Evolutionary conservation across 139 green algal genomes (phyloP).

Genomic region (Zygnema circumcarinatum): DNA sequence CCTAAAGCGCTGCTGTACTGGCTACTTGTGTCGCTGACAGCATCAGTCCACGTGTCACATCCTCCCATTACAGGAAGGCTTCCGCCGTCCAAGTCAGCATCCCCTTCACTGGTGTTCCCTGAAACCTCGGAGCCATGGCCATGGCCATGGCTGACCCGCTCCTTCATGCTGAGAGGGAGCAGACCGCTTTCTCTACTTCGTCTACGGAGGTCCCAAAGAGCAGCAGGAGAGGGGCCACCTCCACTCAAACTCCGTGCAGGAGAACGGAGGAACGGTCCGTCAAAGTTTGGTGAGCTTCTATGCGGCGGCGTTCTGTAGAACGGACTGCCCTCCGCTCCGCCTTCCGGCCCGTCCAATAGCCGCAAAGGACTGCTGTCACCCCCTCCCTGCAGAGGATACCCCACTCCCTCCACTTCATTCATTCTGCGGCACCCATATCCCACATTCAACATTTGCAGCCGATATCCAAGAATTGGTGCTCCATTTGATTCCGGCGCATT

Average conservation of each 20-base stretch:
- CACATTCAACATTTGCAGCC: not conserved
- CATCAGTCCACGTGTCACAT: not conserved
- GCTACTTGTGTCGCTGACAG: slow-evolving; percentile 20
- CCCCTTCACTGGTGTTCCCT: not conserved
- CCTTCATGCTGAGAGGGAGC: not conserved
- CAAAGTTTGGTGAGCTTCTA: not conserved
- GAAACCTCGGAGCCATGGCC: not conserved
- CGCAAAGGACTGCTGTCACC: not conserved
- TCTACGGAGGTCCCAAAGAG: not conserved
- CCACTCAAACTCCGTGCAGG: not conserved
- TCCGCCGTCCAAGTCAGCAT: not conserved
- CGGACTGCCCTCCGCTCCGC: not conserved
- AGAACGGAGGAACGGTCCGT: not conserved
- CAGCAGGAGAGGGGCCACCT: not conserved
- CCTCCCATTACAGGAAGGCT: too few relatives aligned
- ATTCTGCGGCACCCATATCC: not conserved
- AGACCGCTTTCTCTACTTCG: not conserved
- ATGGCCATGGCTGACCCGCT: not conserved
- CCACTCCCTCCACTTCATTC: not conserved
- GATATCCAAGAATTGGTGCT: not conserved
- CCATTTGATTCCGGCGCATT: not conserved
- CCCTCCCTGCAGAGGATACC: too few relatives aligned
- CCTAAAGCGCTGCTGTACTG: not conserved
- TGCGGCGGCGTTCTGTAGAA: too few relatives aligned
- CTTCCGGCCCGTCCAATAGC: not conserved